Percentiles rank a stretch among this genome's conserved stretches.
Conservation (phyloP, 1,284 basidiomycete species). For the Cryptococcus sp. region DNA sequence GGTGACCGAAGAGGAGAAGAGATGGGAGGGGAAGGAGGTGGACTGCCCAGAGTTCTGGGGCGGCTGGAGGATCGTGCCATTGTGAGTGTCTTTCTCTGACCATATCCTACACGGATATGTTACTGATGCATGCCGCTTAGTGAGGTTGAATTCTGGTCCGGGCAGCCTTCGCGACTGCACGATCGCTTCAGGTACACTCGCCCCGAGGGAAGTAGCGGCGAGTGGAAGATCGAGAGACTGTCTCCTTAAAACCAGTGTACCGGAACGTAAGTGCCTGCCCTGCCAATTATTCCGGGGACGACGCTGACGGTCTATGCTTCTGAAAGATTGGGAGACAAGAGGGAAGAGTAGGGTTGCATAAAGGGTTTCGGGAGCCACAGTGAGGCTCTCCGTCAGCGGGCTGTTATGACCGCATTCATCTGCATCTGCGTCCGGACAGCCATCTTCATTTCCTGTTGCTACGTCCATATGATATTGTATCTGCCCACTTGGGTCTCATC, state of each 20-base stretch:
- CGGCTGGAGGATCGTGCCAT: slow-evolving; percentile 87
- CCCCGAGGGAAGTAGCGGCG: slow-evolving; percentile 53
- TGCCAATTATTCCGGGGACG: no score
- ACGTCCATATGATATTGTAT: no score
- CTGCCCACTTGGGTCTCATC: no score
- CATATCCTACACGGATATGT: neutral
- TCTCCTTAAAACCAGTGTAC: slow-evolving; percentile 56
- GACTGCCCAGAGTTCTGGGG: slow-evolving; percentile 93
- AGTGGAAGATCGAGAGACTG: slow-evolving; percentile 72
- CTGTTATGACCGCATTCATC: no score
- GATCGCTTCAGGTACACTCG: slow-evolving; percentile 80
- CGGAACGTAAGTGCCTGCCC: neutral
- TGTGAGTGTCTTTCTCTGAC: slow-evolving; percentile 55
- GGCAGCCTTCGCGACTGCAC: slow-evolving; percentile 82
- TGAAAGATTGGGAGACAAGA: neutral
- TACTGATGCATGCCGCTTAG: slow-evolving; percentile 37
- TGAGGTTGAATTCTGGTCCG: slow-evolving; percentile 89
- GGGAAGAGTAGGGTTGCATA: no score
- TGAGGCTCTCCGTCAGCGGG: no score
- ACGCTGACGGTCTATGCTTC: no score
- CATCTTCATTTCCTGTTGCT: no score
- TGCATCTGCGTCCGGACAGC: no score
- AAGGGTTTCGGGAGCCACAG: no score
- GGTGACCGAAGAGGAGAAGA: slow-evolving; percentile 60
- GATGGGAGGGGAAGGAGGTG: slow-evolving; percentile 60